Base-by-base conservation (phyloP, 768 basidiomycete species). In the Porphyrellus cyaneotinctus region DNA sequence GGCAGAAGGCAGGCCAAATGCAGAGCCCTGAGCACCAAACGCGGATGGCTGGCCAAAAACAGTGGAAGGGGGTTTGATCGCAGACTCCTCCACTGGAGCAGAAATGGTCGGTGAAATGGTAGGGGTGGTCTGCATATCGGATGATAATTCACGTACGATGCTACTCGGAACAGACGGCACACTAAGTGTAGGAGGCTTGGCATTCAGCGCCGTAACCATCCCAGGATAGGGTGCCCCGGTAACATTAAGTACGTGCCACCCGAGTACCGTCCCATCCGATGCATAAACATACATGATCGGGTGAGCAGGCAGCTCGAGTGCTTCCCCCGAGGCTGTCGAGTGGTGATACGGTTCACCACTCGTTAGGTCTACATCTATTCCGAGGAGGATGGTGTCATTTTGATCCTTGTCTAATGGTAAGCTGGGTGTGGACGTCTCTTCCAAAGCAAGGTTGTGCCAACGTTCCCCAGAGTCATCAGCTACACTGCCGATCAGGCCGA, bases 261-360 rank as follows among this genome's bases (percentile, higher is more conserved):
- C 89, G 43, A 83, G 78, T 22, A 92, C 49, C 0, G 88, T 87
- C 18, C 89, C 89, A 61, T 92, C 89, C 49, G 83, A 88, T 12
- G 87, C 76, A 66, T 88, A 91, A 3, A 81, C 84, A 64, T 83
- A 90, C 68, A 90, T 70, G 50, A 89, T 74, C 0, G 89, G 89
- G 13, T 75, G 75, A 11, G 79, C 71, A 12, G 79, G 77, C 3
- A 76, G 54, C 13, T 74, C 73, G 7, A 71, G 60, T 14, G 64
- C 66, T 56, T 78, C 77, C 5, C 77, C 77, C 0, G 75, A 74
- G 15, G 72, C 61, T 12, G 68, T 70, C 12, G 70, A 71, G 48
- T 72, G 68, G 9, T 53, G 65, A 56, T 67, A 75, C 11, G 71
- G 64, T 37, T 73, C 70, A 10, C 66, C 57, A 52, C 77, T 77